These are phyloP conservation scores for Neurospora intermedia DNA, from an alignment of 495 filamentous ascomycete genomes.

Conservation along the genomic window DNA sequence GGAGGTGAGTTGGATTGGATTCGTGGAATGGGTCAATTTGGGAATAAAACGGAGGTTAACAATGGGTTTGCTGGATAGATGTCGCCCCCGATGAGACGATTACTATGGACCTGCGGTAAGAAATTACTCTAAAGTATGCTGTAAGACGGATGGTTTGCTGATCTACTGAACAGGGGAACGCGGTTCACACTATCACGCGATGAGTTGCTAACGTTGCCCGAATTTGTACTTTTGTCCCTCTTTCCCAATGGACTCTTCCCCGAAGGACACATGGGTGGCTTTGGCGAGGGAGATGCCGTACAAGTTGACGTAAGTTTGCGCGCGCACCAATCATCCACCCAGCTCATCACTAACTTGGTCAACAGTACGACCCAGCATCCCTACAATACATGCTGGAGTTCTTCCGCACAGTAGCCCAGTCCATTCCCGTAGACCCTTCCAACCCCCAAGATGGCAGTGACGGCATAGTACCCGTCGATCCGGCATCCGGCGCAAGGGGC, in stretches of 20 bases:
- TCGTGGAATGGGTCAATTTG: neutral
- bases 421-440: constrained; percentile 65
- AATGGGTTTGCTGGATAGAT: constrained; percentile 37
- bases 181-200: constrained; percentile 90
- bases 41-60: constrained; percentile 1
- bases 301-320: constrained; percentile 78
- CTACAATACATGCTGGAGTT: constrained; percentile 99
- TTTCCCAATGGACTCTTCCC: constrained; percentile 97
- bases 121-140: neutral
- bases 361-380: constrained; percentile 89
- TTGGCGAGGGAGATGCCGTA: constrained; percentile 82
- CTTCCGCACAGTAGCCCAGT: constrained; percentile 90
- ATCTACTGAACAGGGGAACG: constrained; percentile 53
- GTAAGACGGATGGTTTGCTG: constrained; percentile 10
- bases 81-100: constrained; percentile 90
- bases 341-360: constrained; percentile 40
- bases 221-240: constrained; percentile 96
- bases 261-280: constrained; percentile 90
- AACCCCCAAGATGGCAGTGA: constrained; percentile 51
- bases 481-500: constrained; percentile 20
- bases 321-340: constrained; percentile 28
- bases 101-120: constrained; percentile 83
- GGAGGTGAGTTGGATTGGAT: constrained; percentile 51
- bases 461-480: constrained; percentile 49
- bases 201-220: constrained; percentile 86